Evolutionary conservation across 1,284 basidiomycete species (phyloP).

Genomic region (Coniophora puteana): DNA sequence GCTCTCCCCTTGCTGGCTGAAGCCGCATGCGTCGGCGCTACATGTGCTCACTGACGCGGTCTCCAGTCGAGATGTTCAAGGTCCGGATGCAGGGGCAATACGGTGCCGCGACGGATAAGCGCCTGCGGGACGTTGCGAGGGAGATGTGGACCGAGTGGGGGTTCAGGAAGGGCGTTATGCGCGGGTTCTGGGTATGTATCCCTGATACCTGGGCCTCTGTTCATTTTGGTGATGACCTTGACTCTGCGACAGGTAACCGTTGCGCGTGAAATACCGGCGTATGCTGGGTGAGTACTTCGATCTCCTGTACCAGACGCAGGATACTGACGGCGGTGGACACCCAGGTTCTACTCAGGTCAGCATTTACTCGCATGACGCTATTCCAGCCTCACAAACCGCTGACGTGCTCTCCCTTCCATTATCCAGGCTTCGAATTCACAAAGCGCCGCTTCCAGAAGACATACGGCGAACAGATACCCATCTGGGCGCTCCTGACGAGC

Average conservation of each 20-base stretch:
- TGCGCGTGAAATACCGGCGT: slow-evolving; percentile 90
- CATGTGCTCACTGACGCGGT: background rate
- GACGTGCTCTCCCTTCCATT: background rate
- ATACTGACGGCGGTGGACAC: slow-evolving; percentile 2
- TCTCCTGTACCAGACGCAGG: background rate
- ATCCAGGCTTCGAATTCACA: slow-evolving; percentile 80
- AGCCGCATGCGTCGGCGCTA: background rate
- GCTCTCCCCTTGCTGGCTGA: background rate
- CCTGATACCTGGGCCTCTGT: background rate
- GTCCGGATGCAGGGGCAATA: slow-evolving; percentile 98
- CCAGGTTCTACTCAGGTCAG: slow-evolving; percentile 72
- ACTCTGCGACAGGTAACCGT: slow-evolving; percentile 75
- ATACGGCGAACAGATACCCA: slow-evolving; percentile 70
- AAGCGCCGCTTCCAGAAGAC: slow-evolving; percentile 71
- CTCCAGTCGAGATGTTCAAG: slow-evolving; percentile 82
- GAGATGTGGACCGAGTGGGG: slow-evolving; percentile 90
- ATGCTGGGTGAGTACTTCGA: slow-evolving; percentile 67
- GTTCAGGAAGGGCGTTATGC: slow-evolving; percentile 85
- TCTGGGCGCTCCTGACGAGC: slow-evolving; percentile 86
- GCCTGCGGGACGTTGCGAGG: slow-evolving; percentile 62
- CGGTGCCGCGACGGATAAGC: slow-evolving; percentile 72
- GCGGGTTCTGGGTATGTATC: slow-evolving; percentile 85
- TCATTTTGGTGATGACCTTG: slow-evolving; percentile 3
- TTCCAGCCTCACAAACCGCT: too few species aligned
- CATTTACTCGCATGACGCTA: background rate